Conservation (phyloP, 1,284 basidiomycete genomes). For the Heliocybe sulcata region DNA sequence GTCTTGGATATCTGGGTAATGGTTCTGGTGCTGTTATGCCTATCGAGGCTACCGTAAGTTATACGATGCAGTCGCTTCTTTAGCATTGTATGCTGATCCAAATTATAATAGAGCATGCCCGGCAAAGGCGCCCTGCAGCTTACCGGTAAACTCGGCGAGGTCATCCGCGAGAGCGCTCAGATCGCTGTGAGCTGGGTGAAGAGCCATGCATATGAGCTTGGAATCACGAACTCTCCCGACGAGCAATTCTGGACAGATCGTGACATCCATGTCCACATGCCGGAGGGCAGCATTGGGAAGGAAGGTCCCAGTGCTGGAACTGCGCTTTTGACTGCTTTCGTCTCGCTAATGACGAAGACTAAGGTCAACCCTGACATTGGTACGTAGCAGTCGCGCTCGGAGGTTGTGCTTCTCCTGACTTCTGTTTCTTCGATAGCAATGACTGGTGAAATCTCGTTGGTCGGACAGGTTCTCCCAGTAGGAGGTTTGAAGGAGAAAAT, state of each 20-base stretch:
- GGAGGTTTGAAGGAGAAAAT: conserved; percentile 96
- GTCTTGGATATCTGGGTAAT: conserved; percentile 93
- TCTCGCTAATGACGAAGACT: conserved; percentile 84
- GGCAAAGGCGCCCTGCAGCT: conserved; percentile 86
- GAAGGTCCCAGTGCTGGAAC: conserved; percentile 97
- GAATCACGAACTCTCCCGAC: conserved; percentile 67
- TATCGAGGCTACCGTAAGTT: conserved; percentile 82
- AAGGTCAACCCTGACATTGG: conserved; percentile 82
- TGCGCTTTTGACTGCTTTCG: conserved; percentile 86
- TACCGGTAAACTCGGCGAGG: conserved; percentile 96
- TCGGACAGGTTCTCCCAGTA: conserved; percentile 89
- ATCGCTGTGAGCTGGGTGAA: conserved; percentile 94
- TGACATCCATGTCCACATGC: conserved; percentile 94
- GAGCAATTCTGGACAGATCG: conserved; percentile 79
- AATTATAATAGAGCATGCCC: conserved; percentile 68
- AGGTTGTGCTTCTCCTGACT: conserved; percentile 2
- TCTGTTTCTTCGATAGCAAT: conserved; percentile 49
- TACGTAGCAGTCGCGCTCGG: conserved; percentile 25
- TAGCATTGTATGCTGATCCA: neutral
- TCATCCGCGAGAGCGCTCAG: conserved; percentile 93
- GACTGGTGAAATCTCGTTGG: conserved; percentile 92
- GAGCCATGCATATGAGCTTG: conserved; percentile 81
- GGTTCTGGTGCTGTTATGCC: conserved; percentile 97
- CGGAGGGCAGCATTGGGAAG: conserved; percentile 95
- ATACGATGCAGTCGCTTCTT: neutral